Percentiles rank a stretch among this genome's conserved stretches.
These are phyloP conservation scores for Cyclotella atomus DNA, from an alignment of 108 stramenopile species.

Conservation along the genomic window DNA sequence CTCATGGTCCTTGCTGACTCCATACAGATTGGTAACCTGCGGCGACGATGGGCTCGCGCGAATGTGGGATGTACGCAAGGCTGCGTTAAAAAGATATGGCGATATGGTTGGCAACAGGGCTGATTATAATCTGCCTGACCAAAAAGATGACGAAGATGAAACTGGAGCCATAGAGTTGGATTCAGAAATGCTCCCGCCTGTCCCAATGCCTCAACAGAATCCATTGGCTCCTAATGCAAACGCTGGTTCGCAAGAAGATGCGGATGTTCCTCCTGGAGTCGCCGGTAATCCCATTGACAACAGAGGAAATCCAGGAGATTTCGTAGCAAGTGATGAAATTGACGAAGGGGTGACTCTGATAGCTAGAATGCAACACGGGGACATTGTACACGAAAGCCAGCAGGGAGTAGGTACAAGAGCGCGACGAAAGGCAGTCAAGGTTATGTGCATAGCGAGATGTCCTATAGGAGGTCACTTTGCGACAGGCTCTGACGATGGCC, in stretches of 20 bases:
- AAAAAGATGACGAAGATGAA: constrained; percentile 5
- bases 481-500: constrained; percentile 91
- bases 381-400: constrained; percentile 35
- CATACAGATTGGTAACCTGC: constrained; percentile 78
- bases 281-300: constrained; percentile 22
- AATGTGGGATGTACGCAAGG: constrained; percentile 84
- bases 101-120: constrained; percentile 55
- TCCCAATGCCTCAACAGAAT: constrained; percentile 15
- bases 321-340: constrained; percentile 70
- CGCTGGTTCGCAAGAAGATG: background rate
- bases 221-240: too few relatives aligned
- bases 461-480: constrained; percentile 87
- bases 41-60: constrained; percentile 80
- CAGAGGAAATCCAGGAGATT: constrained; percentile 57
- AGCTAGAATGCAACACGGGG: constrained; percentile 76
- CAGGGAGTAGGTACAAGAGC: constrained; percentile 68
- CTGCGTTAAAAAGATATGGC: constrained; percentile 73
- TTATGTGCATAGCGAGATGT: constrained; percentile 87
- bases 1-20: constrained; percentile 80
- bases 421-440: constrained; percentile 66
- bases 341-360: constrained; percentile 79
- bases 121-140: constrained; percentile 54
- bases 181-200: constrained; percentile 7
- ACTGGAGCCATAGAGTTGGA: constrained; percentile 6
- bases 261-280: constrained; percentile 16